Evolutionary conservation across 2,329 filamentous ascomycete genomes (phyloP).

Genomic region (Penicillium sp.): DNA sequence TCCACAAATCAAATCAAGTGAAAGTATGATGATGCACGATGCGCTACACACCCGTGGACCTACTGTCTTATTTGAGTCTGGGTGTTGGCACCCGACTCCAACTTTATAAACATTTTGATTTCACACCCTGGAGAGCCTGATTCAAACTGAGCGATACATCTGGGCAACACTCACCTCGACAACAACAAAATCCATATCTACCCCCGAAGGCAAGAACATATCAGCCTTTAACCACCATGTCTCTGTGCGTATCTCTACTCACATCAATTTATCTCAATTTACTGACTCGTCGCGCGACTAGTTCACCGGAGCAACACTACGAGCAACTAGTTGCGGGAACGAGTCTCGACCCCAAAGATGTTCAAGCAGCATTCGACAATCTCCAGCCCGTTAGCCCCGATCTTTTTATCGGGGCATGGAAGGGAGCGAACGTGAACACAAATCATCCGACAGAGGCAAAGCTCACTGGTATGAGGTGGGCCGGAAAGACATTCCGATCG

Average conservation of each 20-base stretch:
- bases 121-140: no score
- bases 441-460: conserved; percentile 13
- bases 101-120: no score
- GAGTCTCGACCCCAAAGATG: conserved; percentile 5
- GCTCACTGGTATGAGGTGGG: conserved; percentile 9
- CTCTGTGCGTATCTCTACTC: neutral
- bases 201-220: neutral
- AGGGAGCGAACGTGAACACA: conserved; percentile 10
- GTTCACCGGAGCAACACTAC: conserved; percentile 15
- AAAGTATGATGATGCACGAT: neutral
- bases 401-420: conserved; percentile 11
- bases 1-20: neutral
- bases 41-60: neutral
- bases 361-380: conserved; percentile 9
- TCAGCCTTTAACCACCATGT: conserved; percentile 1
- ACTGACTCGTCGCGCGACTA: neutral
- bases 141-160: no score
- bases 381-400: conserved; percentile 9
- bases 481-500: conserved; percentile 16
- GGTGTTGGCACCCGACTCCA: no score
- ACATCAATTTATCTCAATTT: neutral
- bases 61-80: neutral
- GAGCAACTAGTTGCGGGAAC: conserved; percentile 7
- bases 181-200: no score
- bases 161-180: no score